Percentiles rank a stretch among this genome's conserved stretches.
These are phyloP conservation scores for Fusarium temperatum DNA, from an alignment of 2,329 filamentous ascomycete genomes.

Conservation along the genomic window DNA sequence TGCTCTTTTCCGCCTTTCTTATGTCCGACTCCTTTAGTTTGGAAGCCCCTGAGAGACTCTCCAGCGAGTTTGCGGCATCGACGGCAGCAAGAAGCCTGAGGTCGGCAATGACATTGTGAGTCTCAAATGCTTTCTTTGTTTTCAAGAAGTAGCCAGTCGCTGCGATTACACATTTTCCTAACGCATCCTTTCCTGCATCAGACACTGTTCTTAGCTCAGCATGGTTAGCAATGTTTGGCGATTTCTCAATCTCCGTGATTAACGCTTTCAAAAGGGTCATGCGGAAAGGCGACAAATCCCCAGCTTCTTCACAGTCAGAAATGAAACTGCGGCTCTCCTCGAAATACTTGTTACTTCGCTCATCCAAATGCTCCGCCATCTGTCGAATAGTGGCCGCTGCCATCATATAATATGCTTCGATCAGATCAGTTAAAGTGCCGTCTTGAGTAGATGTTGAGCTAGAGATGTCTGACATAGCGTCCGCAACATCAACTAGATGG, in stretches of 20 bases:
- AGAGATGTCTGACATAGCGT: constrained; percentile 44
- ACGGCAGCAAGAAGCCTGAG: constrained; percentile 47
- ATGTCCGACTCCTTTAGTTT: constrained; percentile 45
- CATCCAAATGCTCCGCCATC: constrained; percentile 55
- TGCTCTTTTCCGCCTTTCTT: constrained; percentile 50
- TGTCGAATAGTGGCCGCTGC: constrained; percentile 50
- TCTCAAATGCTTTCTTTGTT: constrained; percentile 45
- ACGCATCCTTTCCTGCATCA: constrained; percentile 37
- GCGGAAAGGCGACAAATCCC: constrained; percentile 43
- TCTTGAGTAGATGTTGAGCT: constrained; percentile 37
- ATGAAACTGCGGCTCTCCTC: constrained; percentile 41
- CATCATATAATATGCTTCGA: constrained; percentile 46
- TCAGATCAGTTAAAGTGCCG: constrained; percentile 45
- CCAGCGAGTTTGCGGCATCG: constrained; percentile 43
- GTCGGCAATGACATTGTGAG: constrained; percentile 32
- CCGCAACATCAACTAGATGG: constrained; percentile 48
- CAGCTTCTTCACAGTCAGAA: constrained; percentile 34
- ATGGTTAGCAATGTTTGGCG: constrained; percentile 41
- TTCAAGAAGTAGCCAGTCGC: constrained; percentile 42
- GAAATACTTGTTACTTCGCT: constrained; percentile 55
- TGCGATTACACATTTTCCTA: constrained; percentile 42
- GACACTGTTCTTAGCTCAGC: constrained; percentile 37
- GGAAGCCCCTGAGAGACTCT: constrained; percentile 31
- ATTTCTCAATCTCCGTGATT: constrained; percentile 41
- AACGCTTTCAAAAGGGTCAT: constrained; percentile 51